Evolutionary conservation across 495 filamentous ascomycete species (phyloP), one percentile per base, ranked within the genome.

Genomic region (Corynascus novoguineensis): DNA sequence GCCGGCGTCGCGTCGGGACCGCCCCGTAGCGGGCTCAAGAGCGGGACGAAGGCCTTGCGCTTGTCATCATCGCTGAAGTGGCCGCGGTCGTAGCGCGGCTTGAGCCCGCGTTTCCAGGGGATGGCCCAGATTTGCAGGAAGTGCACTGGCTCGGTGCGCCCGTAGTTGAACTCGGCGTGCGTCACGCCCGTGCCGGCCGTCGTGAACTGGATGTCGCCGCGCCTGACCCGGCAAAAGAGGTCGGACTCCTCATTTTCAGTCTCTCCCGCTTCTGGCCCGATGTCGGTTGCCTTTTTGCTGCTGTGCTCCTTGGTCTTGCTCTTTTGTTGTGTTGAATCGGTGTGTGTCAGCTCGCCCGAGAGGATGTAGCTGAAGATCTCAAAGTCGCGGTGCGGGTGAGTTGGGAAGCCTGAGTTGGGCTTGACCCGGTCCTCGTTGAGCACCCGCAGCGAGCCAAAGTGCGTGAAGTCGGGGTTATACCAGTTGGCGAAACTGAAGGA

Each of bases 321-420:
- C 70, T 80, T 82, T 51, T 78, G 74, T 59, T 84, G 72, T 81
- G 90, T 87, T 45, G 77, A 83, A 67, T 95, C 88, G 15, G 86
- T 83, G 73, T 95, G 89, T 29, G 88, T 90, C 42, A 92, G 80
- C 67, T 90, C 86, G 56, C 89, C 88, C 59, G 70, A 81, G 7
- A 92, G 75, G 62, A 92, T 85, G 73, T 92, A 92, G 60, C 79
- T 83, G 77, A 88, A 92, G 74, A 92, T 92, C 70, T 92, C 86
- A 61, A 86, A 87, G 66, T 92, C 84, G 61, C 82, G 80, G 73
- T 95, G 89, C 24, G 82, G 82, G 67, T 95, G 89, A 1, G 87
- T 89, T 12, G 86, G 86, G 72, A 92, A 91, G 24, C 88, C 89
- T 22, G 78, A 81, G 46, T 78, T 73, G 19, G 81, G 68, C 37